Evolutionary conservation across 305 asterid species (phyloP), one percentile per base, ranked within the genome.

Genomic region (Fraxinus paxiana): DNA sequence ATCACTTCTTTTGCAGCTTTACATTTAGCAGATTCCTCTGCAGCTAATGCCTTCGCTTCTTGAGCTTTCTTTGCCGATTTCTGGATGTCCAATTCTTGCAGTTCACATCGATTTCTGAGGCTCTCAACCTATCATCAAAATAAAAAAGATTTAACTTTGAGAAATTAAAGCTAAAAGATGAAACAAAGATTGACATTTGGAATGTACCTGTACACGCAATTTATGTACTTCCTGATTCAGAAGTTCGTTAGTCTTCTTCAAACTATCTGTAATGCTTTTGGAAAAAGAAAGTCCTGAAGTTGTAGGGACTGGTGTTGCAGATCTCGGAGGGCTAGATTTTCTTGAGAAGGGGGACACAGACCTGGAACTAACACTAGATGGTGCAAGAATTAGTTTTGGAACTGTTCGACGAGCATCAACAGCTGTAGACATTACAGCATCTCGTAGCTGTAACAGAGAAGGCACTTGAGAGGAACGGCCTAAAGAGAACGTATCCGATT

Each of bases 1-100:
- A 94, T 96, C 80, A 94, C 98, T 81, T 94, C 99, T 87, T 96
- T 96, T 72, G 98, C 99, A 77, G 97, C 97, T 88, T 89, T 92
- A 87, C 95, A 92, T 87, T 96, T 96, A 37, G 92, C 90, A 73
- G 99, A 91, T 89, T 96, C 99, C 56, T 96, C 99, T 6, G 95
- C 89, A 78, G 97, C 98, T 82, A 92, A 59, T 20, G 87, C 77
- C 92, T 91, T 84, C 28, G 99, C 97, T 85, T 92, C 98, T 90
- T 94, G 95, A 82, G 93, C 82, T 76, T 92, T 91, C 85, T 92
- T 91, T 4, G 92, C 86, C 41, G 96, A 88, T 83, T 89, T 89
- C 82, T 90, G 92, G 70, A 94, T 88, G 85, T 95, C 98, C 72
- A 65, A 37, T 37, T 94, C 99, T 90, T 94, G 97, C 84, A 86